Base-by-base conservation (phyloP, 371 early-diverging fungal genomes). In the Mucor lusitanicus region DNA sequence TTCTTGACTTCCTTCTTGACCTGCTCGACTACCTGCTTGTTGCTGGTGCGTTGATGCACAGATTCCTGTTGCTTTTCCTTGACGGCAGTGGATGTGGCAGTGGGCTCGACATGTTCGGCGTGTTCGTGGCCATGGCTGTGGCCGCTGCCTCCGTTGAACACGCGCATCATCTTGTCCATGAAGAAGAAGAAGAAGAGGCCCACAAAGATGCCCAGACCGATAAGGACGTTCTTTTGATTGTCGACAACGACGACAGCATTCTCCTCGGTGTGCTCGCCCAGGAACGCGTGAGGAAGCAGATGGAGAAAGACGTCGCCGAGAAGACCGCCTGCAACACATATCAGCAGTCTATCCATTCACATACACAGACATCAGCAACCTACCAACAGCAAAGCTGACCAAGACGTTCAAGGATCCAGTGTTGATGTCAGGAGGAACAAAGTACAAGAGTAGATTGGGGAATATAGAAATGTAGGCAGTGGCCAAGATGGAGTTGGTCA, bases 281-380 rank as follows among this genome's bases (percentile, higher is more conserved):
- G 35, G 69, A 95, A 94, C 48, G 91, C 86, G 67, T 93, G 93
- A 21, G 95, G 95, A 40, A 95, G 65, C 54, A 94, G 72, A 69
- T 95, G 95, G 66, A 95, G 74, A 74, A 95, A 92, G n/a, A 94
- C 95, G 69, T 95, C 95, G 19, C 95, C 94, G 25, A 95, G 68
- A 25, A 95, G 75, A 27, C 94, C 92, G 54, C 95, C 83, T 83
- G 4, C 17, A 21, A 32, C 1, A 68, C 40, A 17, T 35, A 35
- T 35, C 6, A 35, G 37, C 37, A 35, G 6, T 12, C 37, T 3
- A 9, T 9, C 37, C 9, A 33, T 6, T 33, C n/a, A 33, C 33
- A 33, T 1, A 33, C 9, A 33, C 33, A 30, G 30, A 30, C 30
- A 30, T 3, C 30, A 30, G 30, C 33, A 17, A 27, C 62, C 73